These are phyloP conservation scores for Populus davidiana DNA, from an alignment of 345 rosid species.

Conservation along the genomic window DNA sequence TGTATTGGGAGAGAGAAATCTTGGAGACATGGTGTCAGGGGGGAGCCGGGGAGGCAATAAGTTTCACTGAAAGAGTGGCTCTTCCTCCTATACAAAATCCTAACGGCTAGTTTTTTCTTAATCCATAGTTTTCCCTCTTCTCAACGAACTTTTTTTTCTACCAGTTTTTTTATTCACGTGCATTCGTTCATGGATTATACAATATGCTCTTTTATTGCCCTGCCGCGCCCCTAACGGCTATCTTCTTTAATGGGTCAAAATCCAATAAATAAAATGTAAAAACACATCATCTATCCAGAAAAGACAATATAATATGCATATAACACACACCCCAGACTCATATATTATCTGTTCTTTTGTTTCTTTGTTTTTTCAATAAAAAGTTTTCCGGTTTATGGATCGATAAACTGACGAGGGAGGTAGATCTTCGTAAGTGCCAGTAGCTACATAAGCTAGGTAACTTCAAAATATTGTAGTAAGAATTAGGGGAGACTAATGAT, in stretches of 20 bases:
- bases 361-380: too few relatives aligned
- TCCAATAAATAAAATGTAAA: background rate
- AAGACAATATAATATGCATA: background rate
- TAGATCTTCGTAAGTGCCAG: background rate
- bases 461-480: background rate
- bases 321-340: background rate
- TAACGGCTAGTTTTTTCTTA: constrained; percentile 23
- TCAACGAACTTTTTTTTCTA: background rate
- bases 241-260: constrained; percentile 1
- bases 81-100: background rate
- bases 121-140: background rate
- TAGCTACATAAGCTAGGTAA: background rate
- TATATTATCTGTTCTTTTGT: too few relatives aligned
- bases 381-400: background rate
- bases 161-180: background rate
- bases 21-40: constrained; percentile 22
- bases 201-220: constrained; percentile 8
- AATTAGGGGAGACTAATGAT: background rate
- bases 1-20: constrained; percentile 25
- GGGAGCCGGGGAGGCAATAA: constrained; percentile 19
- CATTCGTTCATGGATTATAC: constrained; percentile 4
- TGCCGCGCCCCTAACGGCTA: constrained; percentile 21
- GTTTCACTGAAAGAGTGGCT: background rate
- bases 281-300: background rate
- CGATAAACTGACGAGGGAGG: background rate